phyloP scores from a whole-genome alignment of 345 rosid genomes.

The Gossypium longicalyx region DNA sequence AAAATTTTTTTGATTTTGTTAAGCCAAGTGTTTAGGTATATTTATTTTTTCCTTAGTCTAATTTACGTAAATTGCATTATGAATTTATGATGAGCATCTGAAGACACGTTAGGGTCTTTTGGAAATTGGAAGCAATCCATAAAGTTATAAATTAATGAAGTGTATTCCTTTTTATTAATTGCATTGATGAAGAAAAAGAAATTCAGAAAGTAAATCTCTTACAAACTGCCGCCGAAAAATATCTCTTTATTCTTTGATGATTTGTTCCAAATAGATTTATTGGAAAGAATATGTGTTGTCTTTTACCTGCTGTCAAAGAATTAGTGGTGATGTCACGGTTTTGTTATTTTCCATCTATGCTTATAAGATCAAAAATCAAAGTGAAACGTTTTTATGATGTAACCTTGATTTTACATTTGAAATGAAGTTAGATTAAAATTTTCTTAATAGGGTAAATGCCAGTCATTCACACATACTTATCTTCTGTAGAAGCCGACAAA shows the following conservation, averaged over 20 bases:
- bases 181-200: background rate
- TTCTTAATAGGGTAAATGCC: background rate
- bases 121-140: background rate
- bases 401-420: too few species aligned
- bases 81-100: background rate
- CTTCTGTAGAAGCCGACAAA: background rate
- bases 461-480: background rate
- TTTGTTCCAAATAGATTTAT: background rate
- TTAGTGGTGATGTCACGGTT: background rate
- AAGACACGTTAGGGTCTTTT: background rate
- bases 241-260: background rate
- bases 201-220: background rate
- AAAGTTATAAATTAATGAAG: background rate
- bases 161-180: background rate
- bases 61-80: background rate
- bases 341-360: too few species aligned
- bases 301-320: background rate
- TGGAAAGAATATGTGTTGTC: background rate
- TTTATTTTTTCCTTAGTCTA: background rate
- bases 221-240: conserved; percentile 3
- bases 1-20: background rate
- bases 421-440: too few species aligned
- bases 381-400: too few species aligned
- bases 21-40: background rate
- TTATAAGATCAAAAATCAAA: too few species aligned